Percentiles rank a stretch among this genome's conserved stretches.
Evolutionary conservation across 2,329 filamentous ascomycete species (phyloP).

Genomic region (Fusarium longipes): DNA sequence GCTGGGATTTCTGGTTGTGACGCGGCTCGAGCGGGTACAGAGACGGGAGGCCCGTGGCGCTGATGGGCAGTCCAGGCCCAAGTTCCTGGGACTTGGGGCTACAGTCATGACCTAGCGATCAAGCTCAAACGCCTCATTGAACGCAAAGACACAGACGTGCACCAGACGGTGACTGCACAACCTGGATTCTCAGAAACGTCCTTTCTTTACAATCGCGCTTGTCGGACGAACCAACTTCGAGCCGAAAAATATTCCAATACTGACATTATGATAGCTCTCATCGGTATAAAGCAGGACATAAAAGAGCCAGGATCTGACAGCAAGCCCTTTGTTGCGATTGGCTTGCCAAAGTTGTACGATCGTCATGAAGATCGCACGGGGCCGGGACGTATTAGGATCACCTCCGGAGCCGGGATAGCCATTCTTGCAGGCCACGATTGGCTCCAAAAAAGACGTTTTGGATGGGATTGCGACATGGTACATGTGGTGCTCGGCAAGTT

Average conservation of each 20-base stretch:
- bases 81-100: slow-evolving; percentile 37
- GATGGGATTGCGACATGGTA: slow-evolving; percentile 23
- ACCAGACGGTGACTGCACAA: slow-evolving; percentile 5
- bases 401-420: slow-evolving; percentile 37
- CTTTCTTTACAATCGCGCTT: slow-evolving; percentile 3
- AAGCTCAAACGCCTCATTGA: slow-evolving; percentile 27
- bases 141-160: slow-evolving; percentile 15
- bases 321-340: slow-evolving; percentile 50
- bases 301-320: slow-evolving; percentile 40
- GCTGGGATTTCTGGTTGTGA: slow-evolving; percentile 31
- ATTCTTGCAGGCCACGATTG: slow-evolving; percentile 35
- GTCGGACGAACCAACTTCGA: slow-evolving; percentile 15
- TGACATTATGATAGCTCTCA: slow-evolving; percentile 16
- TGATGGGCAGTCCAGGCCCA: slow-evolving; percentile 45
- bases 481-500: slow-evolving; percentile 22
- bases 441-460: slow-evolving; percentile 28
- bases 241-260: slow-evolving; percentile 11
- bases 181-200: not conserved
- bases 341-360: slow-evolving; percentile 47
- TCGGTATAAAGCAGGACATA: slow-evolving; percentile 18
- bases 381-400: slow-evolving; percentile 44
- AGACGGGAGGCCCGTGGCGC: slow-evolving; percentile 45
- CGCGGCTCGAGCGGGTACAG: slow-evolving; percentile 44
- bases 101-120: slow-evolving; percentile 20
- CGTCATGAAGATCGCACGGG: slow-evolving; percentile 45